Evolutionary conservation across 164 flowering plant genomes (phyloP).

Genomic region (Pachysandra terminalis): DNA sequence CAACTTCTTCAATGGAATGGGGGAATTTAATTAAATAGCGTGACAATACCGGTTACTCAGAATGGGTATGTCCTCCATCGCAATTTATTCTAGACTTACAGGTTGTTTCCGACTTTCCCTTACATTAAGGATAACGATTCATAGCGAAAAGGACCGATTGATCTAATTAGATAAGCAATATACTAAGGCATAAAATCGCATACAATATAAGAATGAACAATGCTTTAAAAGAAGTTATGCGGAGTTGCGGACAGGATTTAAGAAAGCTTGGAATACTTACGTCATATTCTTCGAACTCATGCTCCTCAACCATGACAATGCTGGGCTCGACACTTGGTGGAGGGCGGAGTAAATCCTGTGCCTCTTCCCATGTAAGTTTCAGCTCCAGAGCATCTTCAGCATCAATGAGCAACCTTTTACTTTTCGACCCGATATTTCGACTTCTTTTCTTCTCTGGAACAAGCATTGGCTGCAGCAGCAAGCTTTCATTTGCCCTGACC

Average conservation of each 20-base stretch:
- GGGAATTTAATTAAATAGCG: no score
- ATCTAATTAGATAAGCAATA: no score
- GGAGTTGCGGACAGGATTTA: not conserved
- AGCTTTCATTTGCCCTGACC: slow-evolving; percentile 34
- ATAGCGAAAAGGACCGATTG: no score
- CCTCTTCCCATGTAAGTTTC: slow-evolving; percentile 93
- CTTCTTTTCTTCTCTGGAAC: slow-evolving; percentile 58
- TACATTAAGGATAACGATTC: no score
- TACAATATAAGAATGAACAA: not conserved
- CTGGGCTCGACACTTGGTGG: slow-evolving; percentile 67
- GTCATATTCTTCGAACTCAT: slow-evolving; percentile 68
- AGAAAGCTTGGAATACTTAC: slow-evolving; percentile 28
- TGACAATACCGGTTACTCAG: no score
- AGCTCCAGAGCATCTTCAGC: slow-evolving; percentile 82
- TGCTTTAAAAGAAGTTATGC: not conserved
- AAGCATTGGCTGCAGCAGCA: slow-evolving; percentile 30
- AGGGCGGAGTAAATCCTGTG: slow-evolving; percentile 92
- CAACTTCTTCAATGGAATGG: no score
- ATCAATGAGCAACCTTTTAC: slow-evolving; percentile 75
- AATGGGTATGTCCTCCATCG: no score
- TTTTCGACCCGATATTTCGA: slow-evolving; percentile 77
- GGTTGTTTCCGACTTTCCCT: no score
- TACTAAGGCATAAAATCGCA: not conserved
- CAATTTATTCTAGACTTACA: no score
- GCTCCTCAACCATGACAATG: slow-evolving; percentile 53